Evolutionary conservation across 2,329 filamentous ascomycete genomes (phyloP).

Genomic region (Rutstroemia sp.): DNA sequence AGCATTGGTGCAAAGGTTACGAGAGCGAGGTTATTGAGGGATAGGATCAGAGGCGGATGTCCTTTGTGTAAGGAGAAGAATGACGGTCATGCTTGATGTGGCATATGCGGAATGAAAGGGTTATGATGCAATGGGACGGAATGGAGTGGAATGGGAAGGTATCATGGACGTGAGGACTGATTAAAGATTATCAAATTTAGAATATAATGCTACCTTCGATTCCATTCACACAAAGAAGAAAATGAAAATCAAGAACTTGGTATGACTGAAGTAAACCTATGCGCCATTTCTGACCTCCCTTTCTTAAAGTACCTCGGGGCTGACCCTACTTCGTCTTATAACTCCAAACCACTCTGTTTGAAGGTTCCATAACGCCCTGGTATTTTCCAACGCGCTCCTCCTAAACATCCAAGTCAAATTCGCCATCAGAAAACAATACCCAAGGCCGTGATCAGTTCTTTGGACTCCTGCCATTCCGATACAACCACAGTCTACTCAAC

Average conservation of each 20-base stretch:
- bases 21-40: conserved; percentile 69
- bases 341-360: no score
- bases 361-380: no score
- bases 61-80: conserved; percentile 41
- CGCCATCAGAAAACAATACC: neutral
- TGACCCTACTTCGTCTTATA: no score
- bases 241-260: neutral
- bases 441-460: conserved; percentile 16
- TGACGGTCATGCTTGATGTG: neutral
- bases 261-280: no score
- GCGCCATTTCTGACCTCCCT: no score
- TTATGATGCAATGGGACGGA: neutral
- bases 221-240: no score
- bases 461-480: conserved; percentile 52
- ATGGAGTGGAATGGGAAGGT: neutral
- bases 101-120: neutral
- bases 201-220: conserved; percentile 7
- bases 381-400: no score
- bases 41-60: conserved; percentile 60
- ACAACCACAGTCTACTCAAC: conserved; percentile 54
- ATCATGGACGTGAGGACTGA: neutral
- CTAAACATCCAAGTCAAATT: neutral
- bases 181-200: conserved; percentile 2
- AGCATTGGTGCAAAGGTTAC: conserved; percentile 83
- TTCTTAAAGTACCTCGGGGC: no score